Base-by-base conservation (phyloP, 1,284 basidiomycete genomes). In the Fomitiporia mediterranea region DNA sequence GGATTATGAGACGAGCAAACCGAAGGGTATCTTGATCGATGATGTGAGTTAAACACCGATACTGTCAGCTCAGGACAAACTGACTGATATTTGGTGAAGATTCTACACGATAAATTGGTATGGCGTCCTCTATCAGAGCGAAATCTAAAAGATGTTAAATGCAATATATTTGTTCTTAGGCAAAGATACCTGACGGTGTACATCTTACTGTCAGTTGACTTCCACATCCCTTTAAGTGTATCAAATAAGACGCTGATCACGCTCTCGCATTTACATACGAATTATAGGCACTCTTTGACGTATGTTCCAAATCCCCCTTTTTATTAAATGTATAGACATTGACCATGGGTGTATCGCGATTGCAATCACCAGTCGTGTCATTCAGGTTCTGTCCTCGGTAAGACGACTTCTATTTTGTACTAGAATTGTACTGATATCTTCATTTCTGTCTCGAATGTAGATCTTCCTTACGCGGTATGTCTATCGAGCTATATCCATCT, bases 21-120 rank as follows among this genome's bases (percentile, higher is more conserved):
- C 67, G 9, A 77, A 75, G 2, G 85, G 88, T 0, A 82, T 91
- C 64, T 86, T 94, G 53, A 80, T 90, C 8, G 93, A 95, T 64
- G 91, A 96, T 70, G 89, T 91, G 65, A 59, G 84, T 60, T 21
- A 28, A 25, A 43, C 39, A 38, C 2, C 39, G 25, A 5, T 1
- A 27, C 15, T 21, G 34, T 62, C 48, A 19, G 50, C 3, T 15
- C 3, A 48, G 21, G 6, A 1, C 17, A 15, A 23, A 43, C 3
- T 43, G 27, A 17, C 21, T 21, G 32, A 48, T 42, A 13, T 37
- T 19, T 23, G 9, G 3, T 23, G 43, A n/a, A 8, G 27, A 30
- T 25, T 53, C 19, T 35, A 37, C 37, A 38, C 11, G 37, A 53
- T 30, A 17, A 17, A n/a, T n/a, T n/a, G n/a, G n/a, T n/a, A n/a